These are phyloP conservation scores for Lachnellula willkommii DNA, from an alignment of 2,329 filamentous ascomycete species.

Conservation along the genomic window DNA sequence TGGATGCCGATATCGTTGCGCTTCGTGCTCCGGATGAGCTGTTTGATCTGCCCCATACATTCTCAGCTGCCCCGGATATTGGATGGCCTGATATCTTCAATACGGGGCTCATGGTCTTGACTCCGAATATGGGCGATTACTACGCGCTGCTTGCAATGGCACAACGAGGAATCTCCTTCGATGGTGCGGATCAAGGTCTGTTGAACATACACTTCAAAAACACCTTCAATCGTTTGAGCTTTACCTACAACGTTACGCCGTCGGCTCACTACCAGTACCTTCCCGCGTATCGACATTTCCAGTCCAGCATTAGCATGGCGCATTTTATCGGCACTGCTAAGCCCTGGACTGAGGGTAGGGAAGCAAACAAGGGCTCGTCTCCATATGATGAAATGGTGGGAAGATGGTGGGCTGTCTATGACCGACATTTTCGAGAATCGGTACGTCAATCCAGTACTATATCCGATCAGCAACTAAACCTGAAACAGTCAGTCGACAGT, in stretches of 20 bases:
- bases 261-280: constrained; percentile 97
- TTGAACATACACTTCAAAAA: constrained; percentile 90
- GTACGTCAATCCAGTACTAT: constrained; percentile 34
- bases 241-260: constrained; percentile 95
- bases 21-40: constrained; percentile 89
- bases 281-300: constrained; percentile 89
- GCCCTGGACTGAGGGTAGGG: constrained; percentile 70
- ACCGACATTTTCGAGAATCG: constrained; percentile 67
- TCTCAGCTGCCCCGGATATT: constrained; percentile 80
- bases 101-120: constrained; percentile 90
- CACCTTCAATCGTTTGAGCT: constrained; percentile 81
- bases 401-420: constrained; percentile 92
- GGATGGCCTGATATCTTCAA: constrained; percentile 99
- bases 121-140: constrained; percentile 81
- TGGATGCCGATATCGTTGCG: constrained; percentile 91
- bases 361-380: constrained; percentile 47
- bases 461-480: constrained; percentile 1
- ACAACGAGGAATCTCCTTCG: constrained; percentile 83
- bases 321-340: constrained; percentile 94
- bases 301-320: constrained; percentile 80
- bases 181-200: constrained; percentile 92
- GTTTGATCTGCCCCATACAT: constrained; percentile 58
- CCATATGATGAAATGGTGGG: constrained; percentile 80
- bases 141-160: constrained; percentile 80
- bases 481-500: constrained; percentile 21